Percentiles rank a stretch among this genome's conserved stretches.
These are phyloP conservation scores for Xylaria castorea DNA, from an alignment of 495 filamentous ascomycete genomes.

Conservation along the genomic window DNA sequence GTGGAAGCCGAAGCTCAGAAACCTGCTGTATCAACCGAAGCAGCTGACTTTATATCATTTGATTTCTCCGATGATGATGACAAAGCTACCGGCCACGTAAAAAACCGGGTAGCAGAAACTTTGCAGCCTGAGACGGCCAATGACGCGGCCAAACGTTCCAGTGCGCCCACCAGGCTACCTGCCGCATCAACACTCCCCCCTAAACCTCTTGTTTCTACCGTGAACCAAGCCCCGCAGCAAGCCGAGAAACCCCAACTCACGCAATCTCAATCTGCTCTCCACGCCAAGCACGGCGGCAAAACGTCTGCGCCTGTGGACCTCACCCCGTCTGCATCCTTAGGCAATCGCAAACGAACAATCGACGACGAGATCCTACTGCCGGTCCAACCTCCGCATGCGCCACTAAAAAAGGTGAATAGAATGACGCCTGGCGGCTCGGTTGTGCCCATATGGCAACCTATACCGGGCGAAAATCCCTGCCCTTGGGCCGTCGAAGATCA, in stretches of 20 bases:
- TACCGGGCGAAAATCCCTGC: constrained; percentile 46
- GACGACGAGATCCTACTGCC: constrained; percentile 63
- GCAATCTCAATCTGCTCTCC: constrained; percentile 5
- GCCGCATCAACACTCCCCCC: constrained; percentile 26
- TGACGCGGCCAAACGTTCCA: neutral
- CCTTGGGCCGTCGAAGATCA: constrained; percentile 69
- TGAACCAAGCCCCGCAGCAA: constrained; percentile 7
- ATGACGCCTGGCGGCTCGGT: constrained; percentile 56
- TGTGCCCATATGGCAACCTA: constrained; percentile 62
- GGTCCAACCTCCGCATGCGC: constrained; percentile 53
- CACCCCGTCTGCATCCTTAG: constrained; percentile 36
- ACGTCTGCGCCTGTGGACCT: constrained; percentile 33
- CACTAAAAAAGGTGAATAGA: constrained; percentile 53
- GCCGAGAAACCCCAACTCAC: neutral
- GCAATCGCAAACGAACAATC: constrained; percentile 71
- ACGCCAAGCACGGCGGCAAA: constrained; percentile 7
- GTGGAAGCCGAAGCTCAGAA: constrained; percentile 58
- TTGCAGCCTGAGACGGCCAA: neutral
- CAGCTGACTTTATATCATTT: constrained; percentile 84
- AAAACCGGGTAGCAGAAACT: neutral
- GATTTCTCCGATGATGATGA: constrained; percentile 63
- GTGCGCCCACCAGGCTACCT: neutral
- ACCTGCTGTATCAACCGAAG: constrained; percentile 61
- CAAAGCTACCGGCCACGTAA: neutral
- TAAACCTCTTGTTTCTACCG: constrained; percentile 22